Percentiles rank a stretch among this genome's conserved stretches.
Evolutionary conservation across 345 rosid species (phyloP).

Genomic region (Eucalyptus microcorys): DNA sequence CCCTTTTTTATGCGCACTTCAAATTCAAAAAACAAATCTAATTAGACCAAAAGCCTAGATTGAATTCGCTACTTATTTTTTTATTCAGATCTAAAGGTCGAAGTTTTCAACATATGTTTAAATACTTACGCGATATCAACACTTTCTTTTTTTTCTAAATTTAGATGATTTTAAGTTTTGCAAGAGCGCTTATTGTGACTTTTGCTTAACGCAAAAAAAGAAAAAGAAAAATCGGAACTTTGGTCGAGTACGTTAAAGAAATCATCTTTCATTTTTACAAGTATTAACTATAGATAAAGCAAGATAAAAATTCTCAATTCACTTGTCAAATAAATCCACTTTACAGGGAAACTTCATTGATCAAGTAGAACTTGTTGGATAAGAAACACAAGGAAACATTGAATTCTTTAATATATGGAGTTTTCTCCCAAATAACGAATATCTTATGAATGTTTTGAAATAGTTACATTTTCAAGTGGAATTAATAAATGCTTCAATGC

Average conservation of each 20-base stretch:
- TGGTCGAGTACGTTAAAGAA: background rate
- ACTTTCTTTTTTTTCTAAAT: accelerated
- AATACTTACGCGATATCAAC: background rate
- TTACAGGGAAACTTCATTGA: background rate
- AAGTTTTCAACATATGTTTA: background rate
- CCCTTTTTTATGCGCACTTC: background rate
- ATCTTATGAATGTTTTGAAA: background rate
- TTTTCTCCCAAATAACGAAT: background rate
- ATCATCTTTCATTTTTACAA: too few relatives aligned
- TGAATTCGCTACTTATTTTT: background rate
- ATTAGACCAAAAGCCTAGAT: background rate
- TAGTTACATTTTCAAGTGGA: background rate
- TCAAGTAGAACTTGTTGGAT: background rate
- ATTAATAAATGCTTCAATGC: background rate
- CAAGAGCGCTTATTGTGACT: background rate
- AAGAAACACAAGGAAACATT: background rate
- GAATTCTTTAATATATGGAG: background rate
- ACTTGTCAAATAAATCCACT: background rate
- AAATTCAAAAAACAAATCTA: background rate
- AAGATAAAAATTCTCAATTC: background rate
- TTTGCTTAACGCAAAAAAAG: background rate
- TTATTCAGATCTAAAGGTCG: background rate
- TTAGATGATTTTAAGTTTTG: background rate
- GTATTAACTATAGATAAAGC: background rate
- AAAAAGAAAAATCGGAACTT: background rate